A percentile compares a stretch with the other conserved stretches of the same genome.
Conservation (phyloP, 208 protist species). For the Leishmania martiniquensis region DNA sequence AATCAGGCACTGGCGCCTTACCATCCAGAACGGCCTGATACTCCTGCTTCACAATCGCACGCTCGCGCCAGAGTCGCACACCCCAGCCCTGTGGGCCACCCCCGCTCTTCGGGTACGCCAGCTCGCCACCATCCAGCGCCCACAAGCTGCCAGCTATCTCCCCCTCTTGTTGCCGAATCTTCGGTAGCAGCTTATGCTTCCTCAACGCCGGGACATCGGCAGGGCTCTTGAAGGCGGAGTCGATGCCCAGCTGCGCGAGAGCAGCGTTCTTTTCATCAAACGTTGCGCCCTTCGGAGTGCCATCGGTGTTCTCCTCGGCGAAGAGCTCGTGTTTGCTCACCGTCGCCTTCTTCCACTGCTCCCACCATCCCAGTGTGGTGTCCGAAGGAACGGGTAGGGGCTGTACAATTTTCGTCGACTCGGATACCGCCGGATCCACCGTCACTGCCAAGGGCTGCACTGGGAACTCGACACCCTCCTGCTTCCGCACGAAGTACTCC, state of each 20-base stretch:
- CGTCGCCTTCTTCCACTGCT: slow-evolving; percentile 75
- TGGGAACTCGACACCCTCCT: slow-evolving; percentile 41
- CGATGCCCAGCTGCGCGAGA: slow-evolving; percentile 77
- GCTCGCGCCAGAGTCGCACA: slow-evolving; percentile 86
- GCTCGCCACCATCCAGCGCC: slow-evolving; percentile 85
- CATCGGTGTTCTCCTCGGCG: slow-evolving; percentile 71
- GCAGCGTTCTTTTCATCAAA: slow-evolving; percentile 90
- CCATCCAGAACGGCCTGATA: slow-evolving; percentile 67
- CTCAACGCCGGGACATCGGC: slow-evolving; percentile 58
- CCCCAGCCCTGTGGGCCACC: slow-evolving; percentile 85
- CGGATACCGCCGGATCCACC: not conserved
- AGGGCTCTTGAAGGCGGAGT: slow-evolving; percentile 63
- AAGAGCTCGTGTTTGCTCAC: slow-evolving; percentile 91
- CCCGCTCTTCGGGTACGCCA: slow-evolving; percentile 85
- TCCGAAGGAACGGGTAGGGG: slow-evolving; percentile 59
- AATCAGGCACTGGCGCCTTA: slow-evolving; percentile 38
- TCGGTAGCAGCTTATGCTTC: slow-evolving; percentile 70
- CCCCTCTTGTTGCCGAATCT: slow-evolving; percentile 63
- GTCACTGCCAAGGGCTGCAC: slow-evolving; percentile 12
- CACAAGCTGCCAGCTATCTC: slow-evolving; percentile 83
- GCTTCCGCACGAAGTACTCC: slow-evolving; percentile 79
- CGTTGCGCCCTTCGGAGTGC: slow-evolving; percentile 76
- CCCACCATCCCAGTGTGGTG: slow-evolving; percentile 88
- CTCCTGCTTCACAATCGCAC: slow-evolving; percentile 68
- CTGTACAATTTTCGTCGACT: slow-evolving; percentile 11